Base-by-base conservation (phyloP, 73 alveolate species). In the Paramecium octaurelia region DNA sequence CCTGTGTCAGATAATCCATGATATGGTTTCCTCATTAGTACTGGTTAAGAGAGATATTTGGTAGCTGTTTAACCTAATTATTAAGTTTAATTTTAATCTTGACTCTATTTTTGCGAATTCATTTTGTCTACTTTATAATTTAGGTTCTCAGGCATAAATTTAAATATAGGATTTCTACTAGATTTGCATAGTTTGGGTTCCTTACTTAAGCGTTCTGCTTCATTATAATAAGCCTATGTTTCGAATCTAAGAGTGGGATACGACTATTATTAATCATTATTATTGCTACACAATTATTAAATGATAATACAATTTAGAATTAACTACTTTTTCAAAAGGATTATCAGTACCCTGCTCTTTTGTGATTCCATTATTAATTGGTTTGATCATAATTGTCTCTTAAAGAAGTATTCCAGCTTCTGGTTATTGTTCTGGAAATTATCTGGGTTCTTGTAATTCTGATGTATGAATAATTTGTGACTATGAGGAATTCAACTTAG, bases 291-390 rank as follows among this genome's bases (percentile, higher is more conserved):
- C 1, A 21, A 11, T 42, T 44, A 80, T 44, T 12, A 24, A 43
- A n/a, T 43, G 27, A 54, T n/a, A 54, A 23, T 80, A 80, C 91
- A 80, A 31, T 42, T 80, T 80, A 20, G 46, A 43, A 46, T 80
- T 80, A 48, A 80, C 57, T 12, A 80, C 91, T 46, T 80, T 80
- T 46, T 80, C 91, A 24, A 80, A 80, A 3, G 91, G 76, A 80
- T 40, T 20, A 80, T 80, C 91, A 20, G 18, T 46, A 20, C 24
- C 20, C n/a, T 42, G 75, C 8, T 42, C 75, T 42, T 80, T 42
- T 0, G 12, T 21, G 20, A 18, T 29, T 73, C 57, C 87, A 46
- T 34, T 80, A 24, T 80, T 42, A 12, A 80, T 42, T 44, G 91
- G 91, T 23, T 42, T 40, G 14, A 80, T 40, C 29, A 80, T 24